Conservation (phyloP, 257 asterid genomes). For the Scutellaria minor region DNA sequence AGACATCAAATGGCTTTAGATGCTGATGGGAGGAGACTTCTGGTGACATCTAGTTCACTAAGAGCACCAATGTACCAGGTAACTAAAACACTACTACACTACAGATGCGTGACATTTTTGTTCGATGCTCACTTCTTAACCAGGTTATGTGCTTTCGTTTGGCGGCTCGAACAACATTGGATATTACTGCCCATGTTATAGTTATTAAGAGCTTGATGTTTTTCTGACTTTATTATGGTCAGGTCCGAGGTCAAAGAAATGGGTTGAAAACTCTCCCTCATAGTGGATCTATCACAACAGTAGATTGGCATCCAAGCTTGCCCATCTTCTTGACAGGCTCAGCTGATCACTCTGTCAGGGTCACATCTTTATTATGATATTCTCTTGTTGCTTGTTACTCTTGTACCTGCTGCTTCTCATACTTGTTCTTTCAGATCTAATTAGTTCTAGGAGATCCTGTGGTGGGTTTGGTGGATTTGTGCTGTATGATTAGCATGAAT, state of each 20-base stretch:
- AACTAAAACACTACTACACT: slow-evolving; percentile 23
- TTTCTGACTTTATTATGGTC: slow-evolving; percentile 21
- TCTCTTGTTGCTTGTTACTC: slow-evolving; percentile 23
- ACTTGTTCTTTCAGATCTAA: too few species aligned
- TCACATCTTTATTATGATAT: slow-evolving; percentile 62
- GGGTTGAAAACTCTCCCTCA: slow-evolving; percentile 81
- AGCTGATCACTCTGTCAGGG: slow-evolving; percentile 85
- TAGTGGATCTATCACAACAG: slow-evolving; percentile 73
- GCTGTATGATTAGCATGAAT: too few species aligned
- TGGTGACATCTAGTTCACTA: slow-evolving; percentile 74
- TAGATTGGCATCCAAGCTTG: slow-evolving; percentile 93
- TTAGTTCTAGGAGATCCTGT: too few species aligned
- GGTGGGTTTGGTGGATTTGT: too few species aligned
- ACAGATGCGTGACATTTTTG: background rate
- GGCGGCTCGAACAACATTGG: too few species aligned
- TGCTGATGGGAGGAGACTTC: slow-evolving; percentile 76
- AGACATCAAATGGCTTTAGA: slow-evolving; percentile 87
- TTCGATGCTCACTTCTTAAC: background rate
- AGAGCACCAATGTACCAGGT: slow-evolving; percentile 89
- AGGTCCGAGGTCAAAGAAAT: slow-evolving; percentile 63
- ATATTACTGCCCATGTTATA: too few species aligned
- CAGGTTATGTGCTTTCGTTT: too few species aligned
- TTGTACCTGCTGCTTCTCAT: background rate
- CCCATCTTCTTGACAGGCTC: slow-evolving; percentile 93
- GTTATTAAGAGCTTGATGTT: background rate